Conservation (phyloP, 164 flowering plant genomes). For the Warburgia ugandensis region DNA sequence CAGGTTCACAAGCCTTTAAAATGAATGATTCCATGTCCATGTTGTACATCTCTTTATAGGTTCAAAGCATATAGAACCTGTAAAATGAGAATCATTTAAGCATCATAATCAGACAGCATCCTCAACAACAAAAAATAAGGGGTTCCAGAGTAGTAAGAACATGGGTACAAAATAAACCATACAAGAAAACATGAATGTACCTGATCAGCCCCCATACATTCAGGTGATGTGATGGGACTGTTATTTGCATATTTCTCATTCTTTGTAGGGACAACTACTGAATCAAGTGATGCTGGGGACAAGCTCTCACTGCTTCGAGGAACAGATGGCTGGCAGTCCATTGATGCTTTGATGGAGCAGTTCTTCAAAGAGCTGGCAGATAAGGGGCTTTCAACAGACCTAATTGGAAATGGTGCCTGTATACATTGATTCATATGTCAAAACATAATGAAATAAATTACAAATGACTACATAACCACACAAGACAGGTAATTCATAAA, state of each 20-base stretch:
- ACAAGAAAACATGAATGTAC: constrained; percentile 16
- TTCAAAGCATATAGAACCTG: not conserved
- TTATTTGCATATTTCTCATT: constrained; percentile 42
- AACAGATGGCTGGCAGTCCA: constrained; percentile 51
- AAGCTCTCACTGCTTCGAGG: constrained; percentile 61
- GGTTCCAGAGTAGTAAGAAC: not conserved
- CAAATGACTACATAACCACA: no score
- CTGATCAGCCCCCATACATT: constrained; percentile 72
- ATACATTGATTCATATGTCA: constrained; percentile 1
- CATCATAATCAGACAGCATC: no score
- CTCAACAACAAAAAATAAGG: not conserved
- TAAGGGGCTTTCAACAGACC: constrained; percentile 54
- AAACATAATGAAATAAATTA: no score
- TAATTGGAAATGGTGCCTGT: constrained; percentile 49
- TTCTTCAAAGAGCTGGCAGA: constrained; percentile 41
- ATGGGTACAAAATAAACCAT: not conserved
- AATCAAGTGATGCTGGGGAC: constrained; percentile 75
- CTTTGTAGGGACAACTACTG: constrained; percentile 51
- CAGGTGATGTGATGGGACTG: constrained; percentile 53
- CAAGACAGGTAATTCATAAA: no score
- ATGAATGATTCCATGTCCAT: no score
- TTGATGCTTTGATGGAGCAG: constrained; percentile 36
- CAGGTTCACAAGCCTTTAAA: no score
- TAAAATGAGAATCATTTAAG: not conserved
- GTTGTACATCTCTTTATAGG: no score